These are phyloP conservation scores for Trifolium dubium DNA, from an alignment of 306 rosid species.

Conservation along the genomic window DNA sequence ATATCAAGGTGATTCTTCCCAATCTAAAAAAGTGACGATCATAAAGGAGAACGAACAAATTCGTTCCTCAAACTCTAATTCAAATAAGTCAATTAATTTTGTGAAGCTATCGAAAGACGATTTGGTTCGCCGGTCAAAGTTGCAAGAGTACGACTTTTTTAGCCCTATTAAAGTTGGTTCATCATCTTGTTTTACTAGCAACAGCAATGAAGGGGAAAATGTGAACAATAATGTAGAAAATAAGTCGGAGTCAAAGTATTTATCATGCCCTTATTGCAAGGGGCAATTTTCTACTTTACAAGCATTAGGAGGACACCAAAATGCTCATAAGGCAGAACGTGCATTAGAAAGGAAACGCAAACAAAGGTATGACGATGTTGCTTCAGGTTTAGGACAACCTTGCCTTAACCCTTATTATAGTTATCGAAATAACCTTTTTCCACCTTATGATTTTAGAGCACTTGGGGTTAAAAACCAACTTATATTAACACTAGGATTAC, in stretches of 20 bases:
- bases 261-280: constrained; percentile 71
- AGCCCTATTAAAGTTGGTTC: constrained; percentile 25
- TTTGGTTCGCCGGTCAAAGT: neutral
- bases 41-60: constrained; percentile 8
- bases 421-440: constrained; percentile 27
- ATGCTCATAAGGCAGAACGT: constrained; percentile 80
- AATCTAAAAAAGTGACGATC: neutral
- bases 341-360: constrained; percentile 66
- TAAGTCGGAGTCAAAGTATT: constrained; percentile 40
- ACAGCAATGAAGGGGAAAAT: neutral
- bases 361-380: constrained; percentile 48
- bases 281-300: constrained; percentile 76
- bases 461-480: constrained; percentile 64
- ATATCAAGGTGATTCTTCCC: constrained; percentile 7
- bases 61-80: constrained; percentile 23
- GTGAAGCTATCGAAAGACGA: constrained; percentile 47
- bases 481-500: constrained; percentile 22
- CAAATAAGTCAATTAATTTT: constrained; percentile 41
- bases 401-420: constrained; percentile 43
- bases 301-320: constrained; percentile 90
- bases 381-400: constrained; percentile 33
- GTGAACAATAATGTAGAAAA: constrained; percentile 8
- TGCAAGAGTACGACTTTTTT: constrained; percentile 46
- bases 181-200: constrained; percentile 19
- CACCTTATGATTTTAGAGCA: constrained; percentile 9